Evolutionary conservation across 495 filamentous ascomycete species (phyloP).

Genomic region (Penicillium tannophilum): DNA sequence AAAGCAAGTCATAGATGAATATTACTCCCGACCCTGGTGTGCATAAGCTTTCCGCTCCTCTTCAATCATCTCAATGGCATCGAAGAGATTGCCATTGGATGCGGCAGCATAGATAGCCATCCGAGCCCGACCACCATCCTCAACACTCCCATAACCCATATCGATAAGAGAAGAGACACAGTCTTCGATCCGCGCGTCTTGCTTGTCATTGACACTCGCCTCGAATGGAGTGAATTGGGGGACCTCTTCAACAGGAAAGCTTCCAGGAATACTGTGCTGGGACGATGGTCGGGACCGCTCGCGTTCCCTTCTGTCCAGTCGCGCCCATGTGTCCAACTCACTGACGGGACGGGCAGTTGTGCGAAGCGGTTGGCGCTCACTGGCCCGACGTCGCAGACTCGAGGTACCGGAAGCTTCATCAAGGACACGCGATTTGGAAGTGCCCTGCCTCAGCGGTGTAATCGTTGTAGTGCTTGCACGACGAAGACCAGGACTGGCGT

Average conservation of each 20-base stretch:
- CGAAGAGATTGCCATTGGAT: conserved; percentile 44
- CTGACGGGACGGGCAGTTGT: not conserved
- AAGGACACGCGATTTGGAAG: not conserved
- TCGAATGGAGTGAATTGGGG: conserved; percentile 3
- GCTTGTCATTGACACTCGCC: not conserved
- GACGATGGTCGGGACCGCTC: conserved; percentile 16
- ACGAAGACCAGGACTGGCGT: conserved; percentile 15
- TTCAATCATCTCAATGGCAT: conserved; percentile 61
- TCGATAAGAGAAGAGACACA: conserved; percentile 50
- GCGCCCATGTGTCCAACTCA: conserved; percentile 22
- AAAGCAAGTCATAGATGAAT: not conserved
- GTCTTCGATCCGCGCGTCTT: conserved; percentile 37
- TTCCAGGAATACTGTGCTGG: conserved; percentile 29
- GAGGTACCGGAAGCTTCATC: not conserved
- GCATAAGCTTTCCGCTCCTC: conserved; percentile 55
- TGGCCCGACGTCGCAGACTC: conserved; percentile 25
- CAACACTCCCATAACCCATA: conserved; percentile 52
- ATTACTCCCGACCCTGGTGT: conserved; percentile 16
- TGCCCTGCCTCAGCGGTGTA: conserved; percentile 7
- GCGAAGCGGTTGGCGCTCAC: conserved; percentile 27
- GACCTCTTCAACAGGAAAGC: conserved; percentile 33
- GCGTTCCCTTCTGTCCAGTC: conserved; percentile 25
- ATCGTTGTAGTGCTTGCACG: conserved; percentile 30
- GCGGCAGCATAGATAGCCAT: conserved; percentile 56
- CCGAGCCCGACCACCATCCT: conserved; percentile 45